A percentile compares a stretch with the other conserved stretches of the same genome.
Evolutionary conservation across 2,329 filamentous ascomycete genomes (phyloP).

Genomic region (Fusarium setosum): DNA sequence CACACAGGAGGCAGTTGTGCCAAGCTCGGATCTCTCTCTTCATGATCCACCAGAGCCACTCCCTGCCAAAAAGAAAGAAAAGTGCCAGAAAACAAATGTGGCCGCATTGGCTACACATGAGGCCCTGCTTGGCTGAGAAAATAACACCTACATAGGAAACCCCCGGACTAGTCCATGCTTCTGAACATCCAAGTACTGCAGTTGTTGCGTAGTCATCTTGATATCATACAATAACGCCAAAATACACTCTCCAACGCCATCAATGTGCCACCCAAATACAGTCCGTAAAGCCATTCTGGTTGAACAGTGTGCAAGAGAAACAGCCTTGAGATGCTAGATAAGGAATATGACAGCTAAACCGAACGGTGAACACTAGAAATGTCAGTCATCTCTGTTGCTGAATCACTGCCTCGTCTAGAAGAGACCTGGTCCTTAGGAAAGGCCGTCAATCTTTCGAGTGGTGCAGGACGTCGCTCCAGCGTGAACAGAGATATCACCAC

Average conservation of each 20-base stretch:
- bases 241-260: slow-evolving; percentile 17
- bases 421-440: slow-evolving; percentile 41
- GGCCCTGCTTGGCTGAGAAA: too few relatives aligned
- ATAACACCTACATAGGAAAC: background rate
- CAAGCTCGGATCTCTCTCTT: too few relatives aligned
- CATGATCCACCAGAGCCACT: too few relatives aligned
- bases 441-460: slow-evolving; percentile 47
- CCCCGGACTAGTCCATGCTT: background rate
- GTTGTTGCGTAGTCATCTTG: background rate
- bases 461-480: slow-evolving; percentile 55
- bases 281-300: background rate
- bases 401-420: slow-evolving; percentile 51
- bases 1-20: too few relatives aligned
- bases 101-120: too few relatives aligned
- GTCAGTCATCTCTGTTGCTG: slow-evolving; percentile 51
- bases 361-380: slow-evolving; percentile 37
- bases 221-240: slow-evolving; percentile 12
- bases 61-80: too few relatives aligned
- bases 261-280: background rate
- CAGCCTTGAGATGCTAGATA: background rate
- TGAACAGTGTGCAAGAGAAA: background rate
- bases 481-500: slow-evolving; percentile 57
- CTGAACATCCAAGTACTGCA: background rate
- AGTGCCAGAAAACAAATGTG: too few relatives aligned
- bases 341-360: slow-evolving; percentile 9